Base-by-base conservation (phyloP, 148 eudicot species). In the Rheum nobile region DNA sequence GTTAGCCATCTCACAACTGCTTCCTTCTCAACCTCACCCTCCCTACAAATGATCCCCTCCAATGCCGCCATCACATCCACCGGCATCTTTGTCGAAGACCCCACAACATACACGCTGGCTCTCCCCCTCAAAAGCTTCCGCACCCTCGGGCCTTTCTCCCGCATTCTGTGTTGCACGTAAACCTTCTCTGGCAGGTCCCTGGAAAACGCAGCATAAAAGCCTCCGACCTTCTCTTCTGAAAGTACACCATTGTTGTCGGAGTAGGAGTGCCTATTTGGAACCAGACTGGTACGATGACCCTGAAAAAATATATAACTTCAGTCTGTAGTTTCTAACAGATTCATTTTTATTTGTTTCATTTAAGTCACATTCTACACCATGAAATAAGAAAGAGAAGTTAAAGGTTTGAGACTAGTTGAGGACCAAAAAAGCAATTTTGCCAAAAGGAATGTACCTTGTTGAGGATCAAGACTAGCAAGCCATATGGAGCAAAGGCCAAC, bases 61-160 rank as follows among this genome's bases (percentile, higher is more conserved):
- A 93, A 88, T 1, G 92, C 83, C 9, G 86, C 82, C 79, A 84
- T 76, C 39, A 93, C 98, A 81, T 93, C 98, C 5, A 88, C 52
- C 0, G 97, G 97, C 97, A 93, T 93, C 78, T 93, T 91, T 44
- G 88, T 85, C 1, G 96, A 88, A 72, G 98, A 93, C 55, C 98
- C 96, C 1, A 96, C 92, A 71, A 90, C 83, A 72, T 90, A 93
- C 3, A 93, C 71, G 19, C 87, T 84, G 11, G 92, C 98, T 29
- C 98, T 96, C 46, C 84, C 78, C 52, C 81, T 71, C 39, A 93
- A 85, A 71, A 93, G 76, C 65, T 72, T 82, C 94, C 96, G 88
- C 12, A 93, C 61, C 59, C 80, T 86, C 50, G 29, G 63, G 61
- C 94, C 82, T 19, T 81, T 75, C 73, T 93, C 98, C 74, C 81